phyloP scores from a whole-genome alignment of 169 alveolate genomes.

The Cryptosporidium ryanae region DNA sequence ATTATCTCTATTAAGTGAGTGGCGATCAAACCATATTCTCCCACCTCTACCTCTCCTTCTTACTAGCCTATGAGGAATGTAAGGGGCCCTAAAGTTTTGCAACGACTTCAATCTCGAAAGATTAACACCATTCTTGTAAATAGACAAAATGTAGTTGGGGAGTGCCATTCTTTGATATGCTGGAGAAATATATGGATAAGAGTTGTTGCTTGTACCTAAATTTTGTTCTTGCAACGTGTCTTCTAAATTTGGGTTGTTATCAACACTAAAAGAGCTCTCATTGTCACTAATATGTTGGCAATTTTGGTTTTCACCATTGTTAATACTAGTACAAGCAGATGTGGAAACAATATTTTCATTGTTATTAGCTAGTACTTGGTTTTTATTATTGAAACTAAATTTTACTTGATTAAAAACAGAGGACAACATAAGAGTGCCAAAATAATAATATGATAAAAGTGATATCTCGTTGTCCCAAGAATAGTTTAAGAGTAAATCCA shows the following conservation, averaged over 20 bases:
- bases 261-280: background rate
- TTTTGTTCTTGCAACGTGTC: too few relatives aligned
- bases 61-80: slow-evolving; percentile 57
- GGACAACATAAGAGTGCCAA: slow-evolving; percentile 21
- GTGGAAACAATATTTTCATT: too few relatives aligned
- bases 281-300: background rate
- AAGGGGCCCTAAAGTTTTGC: slow-evolving; percentile 57
- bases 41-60: slow-evolving; percentile 73
- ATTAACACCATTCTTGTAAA: slow-evolving; percentile 58
- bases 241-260: background rate
- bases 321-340: too few relatives aligned
- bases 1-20: slow-evolving; percentile 4
- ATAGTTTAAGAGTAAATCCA: slow-evolving; percentile 36
- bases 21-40: slow-evolving; percentile 71
- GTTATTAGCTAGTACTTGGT: background rate
- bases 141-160: slow-evolving; percentile 51
- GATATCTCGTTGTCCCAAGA: slow-evolving; percentile 52
- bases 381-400: background rate
- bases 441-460: slow-evolving; percentile 43
- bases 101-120: slow-evolving; percentile 42
- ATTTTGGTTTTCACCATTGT: background rate
- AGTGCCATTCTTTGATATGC: slow-evolving; percentile 49
- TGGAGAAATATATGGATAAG: slow-evolving; percentile 3
- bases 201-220: slow-evolving; percentile 6
- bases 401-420: slow-evolving; percentile 4